A percentile compares a stretch with the other conserved stretches of the same genome.
Conservation (phyloP, 441 rosid genomes). For the Daphne laureola region DNA sequence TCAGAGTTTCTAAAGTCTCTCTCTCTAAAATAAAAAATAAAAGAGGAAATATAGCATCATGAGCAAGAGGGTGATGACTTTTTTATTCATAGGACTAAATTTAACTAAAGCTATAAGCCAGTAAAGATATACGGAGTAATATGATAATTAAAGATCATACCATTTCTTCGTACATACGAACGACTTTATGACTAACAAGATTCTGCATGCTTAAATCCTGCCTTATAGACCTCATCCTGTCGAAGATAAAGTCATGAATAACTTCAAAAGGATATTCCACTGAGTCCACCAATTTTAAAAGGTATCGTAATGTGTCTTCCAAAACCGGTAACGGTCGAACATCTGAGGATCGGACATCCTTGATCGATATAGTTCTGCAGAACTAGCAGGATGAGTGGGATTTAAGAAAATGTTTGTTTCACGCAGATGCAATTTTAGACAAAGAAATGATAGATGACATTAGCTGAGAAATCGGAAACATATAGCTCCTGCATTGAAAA, state of each 20-base stretch:
- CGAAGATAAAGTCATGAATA: constrained; percentile 86
- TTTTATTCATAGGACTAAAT: too few species aligned
- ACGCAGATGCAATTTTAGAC: too few species aligned
- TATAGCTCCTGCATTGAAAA: too few species aligned
- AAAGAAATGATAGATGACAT: too few species aligned
- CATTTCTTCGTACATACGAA: constrained; percentile 74
- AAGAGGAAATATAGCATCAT: too few species aligned
- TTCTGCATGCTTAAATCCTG: constrained; percentile 92
- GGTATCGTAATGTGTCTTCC: constrained; percentile 64
- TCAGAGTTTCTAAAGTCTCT: too few species aligned
- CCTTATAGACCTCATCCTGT: constrained; percentile 88
- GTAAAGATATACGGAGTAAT: too few species aligned
- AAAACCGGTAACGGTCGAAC: constrained; percentile 67
- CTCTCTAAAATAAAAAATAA: too few species aligned
- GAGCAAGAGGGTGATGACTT: too few species aligned
- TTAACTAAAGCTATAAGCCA: too few species aligned
- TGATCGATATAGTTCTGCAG: constrained; percentile 81
- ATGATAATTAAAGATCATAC: constrained; percentile 28
- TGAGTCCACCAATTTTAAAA: constrained; percentile 52
- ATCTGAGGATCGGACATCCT: constrained; percentile 45
- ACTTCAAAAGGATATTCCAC: constrained; percentile 60
- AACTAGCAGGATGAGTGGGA: constrained; percentile 41
- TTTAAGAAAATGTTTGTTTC: not conserved
- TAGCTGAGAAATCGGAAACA: too few species aligned
- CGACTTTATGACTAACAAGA: constrained; percentile 45